Evolutionary conservation across 169 alveolate species (phyloP).

Genomic region (Eimeria falciformis): DNA sequence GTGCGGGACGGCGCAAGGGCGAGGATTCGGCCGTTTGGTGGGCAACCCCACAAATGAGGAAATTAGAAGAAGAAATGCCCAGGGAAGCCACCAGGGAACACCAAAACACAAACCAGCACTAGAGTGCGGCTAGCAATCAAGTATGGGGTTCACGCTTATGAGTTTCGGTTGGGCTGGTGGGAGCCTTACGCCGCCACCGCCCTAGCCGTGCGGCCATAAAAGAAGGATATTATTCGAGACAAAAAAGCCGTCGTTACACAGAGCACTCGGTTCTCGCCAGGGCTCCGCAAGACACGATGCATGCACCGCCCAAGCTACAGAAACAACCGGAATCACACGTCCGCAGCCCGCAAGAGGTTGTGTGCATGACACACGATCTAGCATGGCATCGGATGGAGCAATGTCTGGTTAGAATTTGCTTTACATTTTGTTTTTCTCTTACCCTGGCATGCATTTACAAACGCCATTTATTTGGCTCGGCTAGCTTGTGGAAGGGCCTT

Average conservation of each 20-base stretch:
- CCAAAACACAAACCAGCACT: slow-evolving; percentile 50
- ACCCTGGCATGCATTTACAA: not conserved
- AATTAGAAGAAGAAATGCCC: slow-evolving; percentile 16
- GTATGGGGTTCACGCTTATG: slow-evolving; percentile 30
- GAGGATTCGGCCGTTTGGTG: not conserved
- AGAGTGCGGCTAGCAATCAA: slow-evolving; percentile 48
- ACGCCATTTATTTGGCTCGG: slow-evolving; percentile 8
- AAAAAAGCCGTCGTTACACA: slow-evolving; percentile 53
- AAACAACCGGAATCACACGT: slow-evolving; percentile 23
- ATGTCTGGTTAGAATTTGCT: not conserved
- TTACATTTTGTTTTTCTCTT: not conserved
- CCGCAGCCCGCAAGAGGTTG: slow-evolving; percentile 59
- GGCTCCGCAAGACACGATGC: slow-evolving; percentile 74
- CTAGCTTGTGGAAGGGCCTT: too few species aligned
- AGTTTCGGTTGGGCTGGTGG: slow-evolving; percentile 65
- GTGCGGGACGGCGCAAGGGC: slow-evolving; percentile 28
- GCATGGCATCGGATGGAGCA: not conserved
- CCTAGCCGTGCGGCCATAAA: slow-evolving; percentile 71
- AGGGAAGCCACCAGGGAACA: slow-evolving; percentile 30
- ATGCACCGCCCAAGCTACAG: slow-evolving; percentile 65
- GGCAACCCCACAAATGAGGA: slow-evolving; percentile 57
- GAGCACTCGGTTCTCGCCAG: not conserved
- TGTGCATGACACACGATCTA: slow-evolving; percentile 3
- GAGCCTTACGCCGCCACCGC: slow-evolving; percentile 58
- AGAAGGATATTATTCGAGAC: slow-evolving; percentile 40